These are phyloP conservation scores for Parietichytrium sp. DNA, from an alignment of 108 stramenopile genomes.

Conservation along the genomic window DNA sequence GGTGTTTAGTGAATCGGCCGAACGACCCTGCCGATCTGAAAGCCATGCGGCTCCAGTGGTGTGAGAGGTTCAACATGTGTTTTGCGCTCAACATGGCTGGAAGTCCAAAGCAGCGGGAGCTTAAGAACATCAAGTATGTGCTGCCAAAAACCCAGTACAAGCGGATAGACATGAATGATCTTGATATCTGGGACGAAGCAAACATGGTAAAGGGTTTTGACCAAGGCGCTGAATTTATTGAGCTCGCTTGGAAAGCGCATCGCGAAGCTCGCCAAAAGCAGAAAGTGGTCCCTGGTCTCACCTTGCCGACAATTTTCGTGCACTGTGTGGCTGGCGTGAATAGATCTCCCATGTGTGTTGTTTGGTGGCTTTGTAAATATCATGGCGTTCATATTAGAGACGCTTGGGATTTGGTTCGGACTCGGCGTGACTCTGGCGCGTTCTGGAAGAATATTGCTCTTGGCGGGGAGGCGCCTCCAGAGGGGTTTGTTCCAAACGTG, in stretches of 20 bases:
- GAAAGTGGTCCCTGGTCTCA: background rate
- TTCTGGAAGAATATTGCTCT: background rate
- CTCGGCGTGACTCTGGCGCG: constrained; percentile 9
- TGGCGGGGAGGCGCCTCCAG: background rate
- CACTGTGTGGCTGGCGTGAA: constrained; percentile 35
- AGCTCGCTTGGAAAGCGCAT: constrained; percentile 28
- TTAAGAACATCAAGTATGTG: background rate
- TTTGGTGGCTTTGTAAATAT: constrained; percentile 38
- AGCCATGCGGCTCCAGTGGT: background rate
- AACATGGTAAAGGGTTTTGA: background rate
- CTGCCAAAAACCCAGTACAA: background rate
- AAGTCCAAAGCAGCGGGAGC: constrained; percentile 19
- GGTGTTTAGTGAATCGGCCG: background rate
- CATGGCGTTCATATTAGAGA: constrained; percentile 8
- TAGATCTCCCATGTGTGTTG: constrained; percentile 28
- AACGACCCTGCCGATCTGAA: background rate
- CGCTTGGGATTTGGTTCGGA: constrained; percentile 13
- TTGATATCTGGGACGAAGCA: constrained; percentile 9
- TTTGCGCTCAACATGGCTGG: constrained; percentile 38
- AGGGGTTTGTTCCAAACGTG: background rate
- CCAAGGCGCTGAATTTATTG: constrained; percentile 27
- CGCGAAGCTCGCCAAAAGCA: background rate
- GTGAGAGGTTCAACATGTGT: background rate
- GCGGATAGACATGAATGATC: constrained; percentile 31
- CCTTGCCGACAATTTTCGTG: constrained; percentile 19